phyloP scores from a whole-genome alignment of 2,329 filamentous ascomycete species.

The Aspergillus candidus region DNA sequence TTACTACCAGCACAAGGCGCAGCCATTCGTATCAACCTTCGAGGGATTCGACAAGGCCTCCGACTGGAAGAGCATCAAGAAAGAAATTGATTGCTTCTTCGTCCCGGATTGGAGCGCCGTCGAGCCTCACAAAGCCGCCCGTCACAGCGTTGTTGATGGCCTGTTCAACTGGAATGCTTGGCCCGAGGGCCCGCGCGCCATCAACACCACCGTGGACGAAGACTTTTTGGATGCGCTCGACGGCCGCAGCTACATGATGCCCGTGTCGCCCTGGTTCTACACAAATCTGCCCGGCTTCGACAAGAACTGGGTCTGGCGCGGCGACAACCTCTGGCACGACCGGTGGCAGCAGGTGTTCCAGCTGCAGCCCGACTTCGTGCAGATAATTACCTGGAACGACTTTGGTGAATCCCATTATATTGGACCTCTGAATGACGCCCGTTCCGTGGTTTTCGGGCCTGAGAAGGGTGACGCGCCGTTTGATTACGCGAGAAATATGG shows the following conservation, averaged over 20 bases:
- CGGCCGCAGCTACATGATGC: conserved; percentile 46
- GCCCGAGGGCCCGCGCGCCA: conserved; percentile 34
- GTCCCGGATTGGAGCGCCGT: conserved; percentile 43
- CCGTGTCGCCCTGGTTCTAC: conserved; percentile 51
- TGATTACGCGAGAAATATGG: conserved; percentile 22
- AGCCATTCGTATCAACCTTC: conserved; percentile 38
- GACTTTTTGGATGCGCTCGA: conserved; percentile 33
- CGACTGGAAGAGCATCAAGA: conserved; percentile 43
- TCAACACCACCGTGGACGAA: conserved; percentile 30
- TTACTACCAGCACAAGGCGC: conserved; percentile 23
- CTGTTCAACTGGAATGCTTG: conserved; percentile 41
- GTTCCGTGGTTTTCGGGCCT: conserved; percentile 30
- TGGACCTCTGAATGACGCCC: conserved; percentile 41
- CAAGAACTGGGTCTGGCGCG: conserved; percentile 59
- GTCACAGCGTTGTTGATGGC: conserved; percentile 32
- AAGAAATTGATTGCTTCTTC: conserved; percentile 37
- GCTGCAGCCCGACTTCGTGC: conserved; percentile 46
- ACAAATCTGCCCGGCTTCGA: conserved; percentile 51
- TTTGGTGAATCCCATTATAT: conserved; percentile 58
- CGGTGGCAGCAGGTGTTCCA: conserved; percentile 52
- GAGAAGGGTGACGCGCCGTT: conserved; percentile 32
- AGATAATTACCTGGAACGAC: conserved; percentile 57
- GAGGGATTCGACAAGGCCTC: conserved; percentile 38
- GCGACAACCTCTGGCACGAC: conserved; percentile 54
- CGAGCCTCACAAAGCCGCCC: conserved; percentile 22